These are phyloP conservation scores for Thielaviopsis cerberus DNA, from an alignment of 2,329 filamentous ascomycete species.

Conservation along the genomic window DNA sequence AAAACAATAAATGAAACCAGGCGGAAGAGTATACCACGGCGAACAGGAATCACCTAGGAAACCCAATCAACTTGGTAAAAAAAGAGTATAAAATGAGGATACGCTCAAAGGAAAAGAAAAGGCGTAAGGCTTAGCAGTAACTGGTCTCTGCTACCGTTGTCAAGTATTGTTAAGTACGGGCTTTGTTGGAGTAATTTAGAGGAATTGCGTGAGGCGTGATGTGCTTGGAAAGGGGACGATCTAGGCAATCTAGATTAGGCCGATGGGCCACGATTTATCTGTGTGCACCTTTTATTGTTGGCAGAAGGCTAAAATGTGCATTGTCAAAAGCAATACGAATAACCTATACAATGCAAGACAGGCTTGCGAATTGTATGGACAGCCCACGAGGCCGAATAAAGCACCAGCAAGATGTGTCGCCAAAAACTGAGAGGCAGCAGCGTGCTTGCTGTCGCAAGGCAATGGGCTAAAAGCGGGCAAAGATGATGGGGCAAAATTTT, in stretches of 20 bases:
- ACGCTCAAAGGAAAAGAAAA: neutral
- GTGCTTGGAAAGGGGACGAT: neutral
- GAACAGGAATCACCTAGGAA: neutral
- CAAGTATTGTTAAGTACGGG: neutral
- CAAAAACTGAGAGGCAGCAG: too few species aligned
- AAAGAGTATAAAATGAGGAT: neutral
- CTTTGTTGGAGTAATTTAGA: neutral
- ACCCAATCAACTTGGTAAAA: neutral
- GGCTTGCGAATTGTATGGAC: neutral
- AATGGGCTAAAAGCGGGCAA: neutral
- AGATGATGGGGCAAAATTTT: neutral
- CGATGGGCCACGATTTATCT: neutral
- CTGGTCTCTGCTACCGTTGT: neutral
- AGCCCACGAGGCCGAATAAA: too few species aligned
- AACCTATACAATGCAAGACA: neutral
- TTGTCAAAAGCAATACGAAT: neutral
- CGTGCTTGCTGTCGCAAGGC: neutral
- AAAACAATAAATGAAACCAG: neutral
- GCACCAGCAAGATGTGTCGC: too few species aligned
- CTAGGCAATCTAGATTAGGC: neutral
- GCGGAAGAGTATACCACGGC: neutral
- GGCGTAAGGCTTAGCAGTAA: neutral
- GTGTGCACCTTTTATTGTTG: neutral
- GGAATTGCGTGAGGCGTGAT: neutral
- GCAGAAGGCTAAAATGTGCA: neutral